Base-by-base conservation (phyloP, 805 yeast species). In the Myxozyma sirexii region DNA sequence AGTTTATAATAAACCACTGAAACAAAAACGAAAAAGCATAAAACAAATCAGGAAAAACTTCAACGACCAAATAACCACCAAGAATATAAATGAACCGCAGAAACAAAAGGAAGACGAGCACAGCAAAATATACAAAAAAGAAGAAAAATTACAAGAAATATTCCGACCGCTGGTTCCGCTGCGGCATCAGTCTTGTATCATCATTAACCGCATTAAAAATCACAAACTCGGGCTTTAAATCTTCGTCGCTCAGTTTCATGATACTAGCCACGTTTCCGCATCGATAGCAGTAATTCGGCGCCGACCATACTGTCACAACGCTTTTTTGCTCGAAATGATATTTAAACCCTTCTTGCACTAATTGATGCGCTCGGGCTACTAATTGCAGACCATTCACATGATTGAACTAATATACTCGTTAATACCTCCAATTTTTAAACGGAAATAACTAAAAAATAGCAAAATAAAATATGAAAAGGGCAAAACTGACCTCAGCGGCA, bases 211-310 rank as follows among this genome's bases (percentile, higher is more conserved):
- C 98, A 69, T 90, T 86, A 75, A 94, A 94, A 23, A 94, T 94
- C 71, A 90, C 89, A 77, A 94, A 94, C 70, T 88, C 87, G 10
- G 97, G 97, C 65, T 84, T 87, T 21, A 62, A 48, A 68, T 88
- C 77, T 67, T 86, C 86, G 65, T 90, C 96, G 69, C 87, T 96
- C 56, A 94, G 88, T 73, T 91, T 90, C 99, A 93, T 93, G 17
- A 93, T 97, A 80, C 96, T 88, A 31, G 99, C 99, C 53, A 93
- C 98, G 72, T 93, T 93, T 60, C 99, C 99, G 77, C 98, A 93
- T 70, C 98, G 81, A 75, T 93, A 93, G 77, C 98, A 92, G 77
- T 92, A 92, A 74, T 92, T 92, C 47, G 98, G 98, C 17, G 97
- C 97, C 10, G 92, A 85, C 98, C 98, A 93, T 38, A 93, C 98